Evolutionary conservation across 352 stramenopile species (phyloP).

Genomic region (Aphanomyces cochlioides): DNA sequence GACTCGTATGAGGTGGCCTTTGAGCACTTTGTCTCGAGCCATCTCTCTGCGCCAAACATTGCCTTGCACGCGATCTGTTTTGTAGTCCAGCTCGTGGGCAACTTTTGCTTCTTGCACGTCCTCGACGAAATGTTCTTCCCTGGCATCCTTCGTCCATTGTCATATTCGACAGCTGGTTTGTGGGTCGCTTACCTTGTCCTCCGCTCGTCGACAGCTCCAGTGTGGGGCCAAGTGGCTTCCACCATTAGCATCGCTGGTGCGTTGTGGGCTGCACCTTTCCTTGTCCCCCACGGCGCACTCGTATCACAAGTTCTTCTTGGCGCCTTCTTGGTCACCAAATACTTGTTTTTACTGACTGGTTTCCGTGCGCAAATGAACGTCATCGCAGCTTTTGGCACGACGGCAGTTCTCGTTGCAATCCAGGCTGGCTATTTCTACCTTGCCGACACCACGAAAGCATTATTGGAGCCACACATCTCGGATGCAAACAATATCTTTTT

Average conservation of each 20-base stretch:
- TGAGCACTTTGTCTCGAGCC: conserved; percentile 2
- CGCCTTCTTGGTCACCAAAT: background rate
- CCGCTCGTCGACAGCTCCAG: background rate
- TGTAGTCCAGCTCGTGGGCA: conserved; percentile 12
- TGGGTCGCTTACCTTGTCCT: conserved; percentile 14
- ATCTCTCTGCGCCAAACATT: conserved; percentile 4
- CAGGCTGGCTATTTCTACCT: background rate
- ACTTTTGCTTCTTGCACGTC: conserved; percentile 18
- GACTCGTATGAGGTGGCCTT: conserved; percentile 15
- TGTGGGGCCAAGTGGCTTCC: conserved; percentile 7
- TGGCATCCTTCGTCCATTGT: background rate
- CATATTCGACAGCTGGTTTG: background rate
- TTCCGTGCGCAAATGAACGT: background rate
- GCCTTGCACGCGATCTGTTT: conserved; percentile 16
- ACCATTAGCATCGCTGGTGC: background rate
- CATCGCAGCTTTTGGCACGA: background rate
- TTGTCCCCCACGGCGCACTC: background rate
- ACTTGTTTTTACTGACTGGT: background rate
- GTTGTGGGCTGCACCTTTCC: background rate
- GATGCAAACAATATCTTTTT: background rate
- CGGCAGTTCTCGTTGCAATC: background rate
- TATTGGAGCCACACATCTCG: background rate
- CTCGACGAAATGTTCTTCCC: background rate
- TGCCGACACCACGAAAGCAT: background rate
- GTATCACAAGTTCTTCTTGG: background rate